Evolutionary conservation across 805 yeast genomes (phyloP).

Genomic region (Wickerhamiella vanderwaltii): DNA sequence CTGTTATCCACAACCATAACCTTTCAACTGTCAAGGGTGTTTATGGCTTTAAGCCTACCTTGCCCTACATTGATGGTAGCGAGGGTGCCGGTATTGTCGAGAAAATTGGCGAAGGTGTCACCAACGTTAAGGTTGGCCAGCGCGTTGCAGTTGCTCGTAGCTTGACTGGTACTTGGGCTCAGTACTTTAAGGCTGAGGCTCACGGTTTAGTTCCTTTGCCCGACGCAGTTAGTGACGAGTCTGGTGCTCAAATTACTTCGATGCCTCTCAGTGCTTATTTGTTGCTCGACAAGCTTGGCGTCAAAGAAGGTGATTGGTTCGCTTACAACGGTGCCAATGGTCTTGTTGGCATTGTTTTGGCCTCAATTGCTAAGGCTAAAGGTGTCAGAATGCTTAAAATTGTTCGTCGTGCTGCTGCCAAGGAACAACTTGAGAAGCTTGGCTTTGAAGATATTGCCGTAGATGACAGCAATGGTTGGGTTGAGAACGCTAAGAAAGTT

Average conservation of each 20-base stretch:
- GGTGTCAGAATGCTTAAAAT: conserved; percentile 10
- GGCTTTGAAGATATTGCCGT: conserved; percentile 5
- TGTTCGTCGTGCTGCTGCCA: conserved; percentile 9
- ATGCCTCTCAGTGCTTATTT: conserved; percentile 8
- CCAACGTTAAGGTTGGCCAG: conserved; percentile 8
- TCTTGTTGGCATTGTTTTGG: conserved; percentile 5
- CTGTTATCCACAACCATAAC: conserved; percentile 7
- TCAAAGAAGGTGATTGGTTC: conserved; percentile 8
- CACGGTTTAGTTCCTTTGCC: conserved; percentile 1
- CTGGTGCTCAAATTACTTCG: conserved; percentile 1
- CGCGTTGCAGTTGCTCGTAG: background rate
- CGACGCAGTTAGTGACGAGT: background rate
- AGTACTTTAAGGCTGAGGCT: conserved; percentile 8
- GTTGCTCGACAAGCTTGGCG: conserved; percentile 2
- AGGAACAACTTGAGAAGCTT: conserved; percentile 5
- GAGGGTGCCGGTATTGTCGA: conserved; percentile 3
- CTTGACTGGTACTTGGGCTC: conserved; percentile 9
- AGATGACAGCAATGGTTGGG: background rate
- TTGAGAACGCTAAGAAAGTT: background rate
- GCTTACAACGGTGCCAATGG: conserved; percentile 10
- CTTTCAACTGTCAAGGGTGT: background rate
- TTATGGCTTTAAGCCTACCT: conserved; percentile 1
- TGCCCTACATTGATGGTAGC: conserved; percentile 4
- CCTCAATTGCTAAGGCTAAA: conserved; percentile 3
- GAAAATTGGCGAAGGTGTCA: conserved; percentile 2